Evolutionary conservation across 345 rosid species (phyloP).

Genomic region (Arabidopsis arenosa): DNA sequence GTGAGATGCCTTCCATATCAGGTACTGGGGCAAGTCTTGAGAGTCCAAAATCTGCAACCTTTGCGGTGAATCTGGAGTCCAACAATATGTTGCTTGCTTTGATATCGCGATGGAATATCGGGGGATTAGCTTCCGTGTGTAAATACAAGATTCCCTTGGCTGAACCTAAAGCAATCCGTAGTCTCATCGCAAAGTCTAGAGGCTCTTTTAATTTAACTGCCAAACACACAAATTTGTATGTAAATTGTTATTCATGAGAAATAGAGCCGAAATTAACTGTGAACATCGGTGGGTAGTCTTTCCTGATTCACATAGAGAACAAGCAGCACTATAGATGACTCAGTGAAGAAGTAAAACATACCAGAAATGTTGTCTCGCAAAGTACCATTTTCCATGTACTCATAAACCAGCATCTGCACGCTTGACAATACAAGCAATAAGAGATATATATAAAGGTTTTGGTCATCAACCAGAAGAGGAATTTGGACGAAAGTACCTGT

Average conservation of each 20-base stretch:
- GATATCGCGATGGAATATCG: slow-evolving; percentile 91
- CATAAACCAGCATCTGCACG: slow-evolving; percentile 89
- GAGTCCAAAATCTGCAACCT: slow-evolving; percentile 97
- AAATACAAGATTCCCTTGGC: slow-evolving; percentile 87
- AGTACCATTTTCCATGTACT: slow-evolving; percentile 90
- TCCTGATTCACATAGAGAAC: slow-evolving; percentile 1
- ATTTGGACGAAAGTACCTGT: slow-evolving; percentile 60
- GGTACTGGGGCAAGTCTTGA: slow-evolving; percentile 91
- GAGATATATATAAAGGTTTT: slow-evolving; percentile 10
- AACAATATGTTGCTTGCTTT: slow-evolving; percentile 91
- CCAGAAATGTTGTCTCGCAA: slow-evolving; percentile 88
- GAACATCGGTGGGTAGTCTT: not conserved
- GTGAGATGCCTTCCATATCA: slow-evolving; percentile 65
- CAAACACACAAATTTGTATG: slow-evolving; percentile 20
- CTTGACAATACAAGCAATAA: slow-evolving; percentile 27
- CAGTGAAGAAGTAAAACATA: slow-evolving; percentile 43
- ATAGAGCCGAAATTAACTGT: not conserved
- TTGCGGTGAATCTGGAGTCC: slow-evolving; percentile 74
- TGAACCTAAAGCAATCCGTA: slow-evolving; percentile 75
- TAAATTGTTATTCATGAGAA: not conserved
- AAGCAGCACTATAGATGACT: slow-evolving; percentile 8
- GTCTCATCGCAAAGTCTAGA: slow-evolving; percentile 66
- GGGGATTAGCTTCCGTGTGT: slow-evolving; percentile 95
- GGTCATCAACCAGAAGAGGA: slow-evolving; percentile 14
- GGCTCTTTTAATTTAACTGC: slow-evolving; percentile 65